A percentile compares a stretch with the other conserved stretches of the same genome.
Evolutionary conservation across 2,329 filamentous ascomycete genomes (phyloP).

Genomic region (Cladophialophora chaetospira): DNA sequence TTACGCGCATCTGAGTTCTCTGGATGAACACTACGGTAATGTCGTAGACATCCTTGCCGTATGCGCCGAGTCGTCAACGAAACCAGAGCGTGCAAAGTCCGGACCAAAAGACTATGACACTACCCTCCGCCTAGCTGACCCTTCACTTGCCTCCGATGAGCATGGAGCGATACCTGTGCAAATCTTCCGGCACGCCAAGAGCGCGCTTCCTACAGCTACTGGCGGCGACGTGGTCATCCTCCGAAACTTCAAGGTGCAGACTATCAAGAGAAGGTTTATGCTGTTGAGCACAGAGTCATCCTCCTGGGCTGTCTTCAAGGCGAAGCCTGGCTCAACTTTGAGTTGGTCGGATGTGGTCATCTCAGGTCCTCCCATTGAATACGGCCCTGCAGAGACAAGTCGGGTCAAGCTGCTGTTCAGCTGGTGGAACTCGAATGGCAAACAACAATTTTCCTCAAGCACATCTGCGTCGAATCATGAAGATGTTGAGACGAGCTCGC

Average conservation of each 20-base stretch:
- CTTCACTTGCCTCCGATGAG: slow-evolving; percentile 39
- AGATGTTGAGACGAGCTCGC: not conserved
- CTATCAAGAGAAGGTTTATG: slow-evolving; percentile 42
- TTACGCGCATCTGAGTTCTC: slow-evolving; percentile 45
- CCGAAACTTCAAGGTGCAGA: slow-evolving; percentile 49
- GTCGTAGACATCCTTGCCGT: slow-evolving; percentile 47
- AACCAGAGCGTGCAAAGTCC: slow-evolving; percentile 37
- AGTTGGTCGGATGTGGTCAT: slow-evolving; percentile 36
- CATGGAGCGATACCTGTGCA: slow-evolving; percentile 41
- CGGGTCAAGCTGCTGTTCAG: slow-evolving; percentile 41
- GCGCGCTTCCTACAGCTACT: slow-evolving; percentile 41
- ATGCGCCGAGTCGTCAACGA: slow-evolving; percentile 37
- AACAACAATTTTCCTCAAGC: slow-evolving; percentile 20
- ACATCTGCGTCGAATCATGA: not conserved
- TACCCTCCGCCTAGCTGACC: slow-evolving; percentile 48
- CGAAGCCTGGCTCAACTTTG: slow-evolving; percentile 23
- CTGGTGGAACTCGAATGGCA: slow-evolving; percentile 46
- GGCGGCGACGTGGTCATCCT: slow-evolving; percentile 49
- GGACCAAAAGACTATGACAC: slow-evolving; percentile 45
- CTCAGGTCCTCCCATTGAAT: slow-evolving; percentile 45
- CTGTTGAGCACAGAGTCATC: slow-evolving; percentile 47
- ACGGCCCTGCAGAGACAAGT: slow-evolving; percentile 40
- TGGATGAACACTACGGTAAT: slow-evolving; percentile 46
- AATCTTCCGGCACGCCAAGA: slow-evolving; percentile 45
- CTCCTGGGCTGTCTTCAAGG: slow-evolving; percentile 50